Conservation (phyloP, 305 asterid genomes). For the Stenogyne calaminthoides region DNA sequence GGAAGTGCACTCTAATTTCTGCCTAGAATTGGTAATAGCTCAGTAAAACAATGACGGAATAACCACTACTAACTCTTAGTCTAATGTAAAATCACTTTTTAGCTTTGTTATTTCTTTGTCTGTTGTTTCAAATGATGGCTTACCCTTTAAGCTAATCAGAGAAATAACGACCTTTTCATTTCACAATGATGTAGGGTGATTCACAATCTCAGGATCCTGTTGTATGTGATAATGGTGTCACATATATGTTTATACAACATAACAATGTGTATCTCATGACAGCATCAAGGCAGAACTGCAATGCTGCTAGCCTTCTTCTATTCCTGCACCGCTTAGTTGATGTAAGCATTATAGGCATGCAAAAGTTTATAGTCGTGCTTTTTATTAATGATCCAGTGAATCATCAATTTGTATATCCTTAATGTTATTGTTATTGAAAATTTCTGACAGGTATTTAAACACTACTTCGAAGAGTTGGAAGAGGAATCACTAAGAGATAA, state of each 20-base stretch:
- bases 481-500: slow-evolving; percentile 97
- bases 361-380: background rate
- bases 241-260: slow-evolving; percentile 91
- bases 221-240: slow-evolving; percentile 73
- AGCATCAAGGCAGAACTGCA: slow-evolving; percentile 87
- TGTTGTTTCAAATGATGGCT: background rate
- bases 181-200: slow-evolving; percentile 61
- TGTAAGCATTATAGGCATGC: slow-evolving; percentile 50
- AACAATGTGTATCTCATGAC: slow-evolving; percentile 85
- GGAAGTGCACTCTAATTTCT: background rate
- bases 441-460: slow-evolving; percentile 72
- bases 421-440: slow-evolving; percentile 8
- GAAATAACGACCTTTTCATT: slow-evolving; percentile 12
- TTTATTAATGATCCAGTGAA: slow-evolving; percentile 6
- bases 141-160: slow-evolving; percentile 17
- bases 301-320: slow-evolving; percentile 87
- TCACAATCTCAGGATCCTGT: slow-evolving; percentile 80
- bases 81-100: background rate
- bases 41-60: background rate
- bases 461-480: slow-evolving; percentile 86
- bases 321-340: slow-evolving; percentile 94
- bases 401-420: background rate
- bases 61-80: background rate
- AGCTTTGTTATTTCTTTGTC: background rate
- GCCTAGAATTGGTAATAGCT: background rate